Evolutionary conservation across 2,329 filamentous ascomycete species (phyloP), one percentile per base, ranked within the genome.

Genomic region (Decorospora gaudefroyi): DNA sequence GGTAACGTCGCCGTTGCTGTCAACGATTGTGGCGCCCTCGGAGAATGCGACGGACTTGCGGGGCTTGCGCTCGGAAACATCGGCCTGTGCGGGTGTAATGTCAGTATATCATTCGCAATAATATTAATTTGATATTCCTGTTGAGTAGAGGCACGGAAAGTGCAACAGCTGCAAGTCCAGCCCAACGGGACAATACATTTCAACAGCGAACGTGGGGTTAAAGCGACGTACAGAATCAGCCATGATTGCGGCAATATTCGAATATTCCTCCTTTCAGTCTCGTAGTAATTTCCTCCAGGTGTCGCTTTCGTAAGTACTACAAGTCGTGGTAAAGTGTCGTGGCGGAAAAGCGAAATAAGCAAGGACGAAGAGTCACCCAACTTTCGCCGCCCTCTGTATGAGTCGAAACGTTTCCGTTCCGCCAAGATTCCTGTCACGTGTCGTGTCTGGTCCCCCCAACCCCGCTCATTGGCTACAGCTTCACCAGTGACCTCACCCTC

Each of bases 41-140:
- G 86, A 91, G 73, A 97, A 97, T 56, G 90, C 86, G 66, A 97
- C 92, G 32, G 90, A 95, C 77, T 97, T 96, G 76, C 91, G 87
- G 66, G 86, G 84, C 73, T 88, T 90, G 69, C 81, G 80, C 64
- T 85, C 80, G 48, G 69, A 57, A 25, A 71, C 61, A 53, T 73
- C 69, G 64, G 75, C 72, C 74, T 77, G 47, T 40, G 55, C 59
- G 50, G 53, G 2, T 9, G 29, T 43, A 45, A 34, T 55, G 46
- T 69, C 69, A 65, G 60, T 19, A 32, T 27, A 3, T 17, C 2
- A 9, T 25, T 32, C 8, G 21, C 10, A 18, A 10, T 8, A 13
- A 21, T 3, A 11, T n/a, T n/a, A 12, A n/a, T 10, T 12, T 30
- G 6, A 1, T 22, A 12, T 1, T 5, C 30, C 26, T 32, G 27